A percentile compares a stretch with the other conserved stretches of the same genome.
Conservation (phyloP, 306 rosid species). For the Glycine soja region DNA sequence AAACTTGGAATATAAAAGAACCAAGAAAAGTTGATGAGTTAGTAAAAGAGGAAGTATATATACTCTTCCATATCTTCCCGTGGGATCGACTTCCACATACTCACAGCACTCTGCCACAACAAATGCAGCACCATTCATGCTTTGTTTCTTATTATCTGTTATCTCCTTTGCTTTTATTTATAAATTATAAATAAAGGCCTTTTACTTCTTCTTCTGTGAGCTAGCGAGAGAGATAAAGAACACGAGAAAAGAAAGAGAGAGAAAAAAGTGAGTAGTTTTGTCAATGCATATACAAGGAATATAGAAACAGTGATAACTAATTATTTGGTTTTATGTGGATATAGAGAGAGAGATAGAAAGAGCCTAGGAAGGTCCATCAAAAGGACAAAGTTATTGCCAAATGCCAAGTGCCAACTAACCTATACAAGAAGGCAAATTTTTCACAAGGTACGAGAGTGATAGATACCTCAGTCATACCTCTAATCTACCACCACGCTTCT, state of each 20-base stretch:
- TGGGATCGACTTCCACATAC: constrained; percentile 94
- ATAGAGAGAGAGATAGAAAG: constrained; percentile 14
- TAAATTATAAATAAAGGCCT: constrained; percentile 10
- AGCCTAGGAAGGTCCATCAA: constrained; percentile 57
- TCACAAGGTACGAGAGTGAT: constrained; percentile 54
- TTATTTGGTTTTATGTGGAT: constrained; percentile 49
- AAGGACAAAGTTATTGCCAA: constrained; percentile 55
- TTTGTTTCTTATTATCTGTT: constrained; percentile 42
- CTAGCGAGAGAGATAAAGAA: constrained; percentile 42
- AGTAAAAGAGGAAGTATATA: constrained; percentile 26
- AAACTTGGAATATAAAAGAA: constrained; percentile 27
- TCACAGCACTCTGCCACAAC: constrained; percentile 63
- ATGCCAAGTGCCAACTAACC: constrained; percentile 62
- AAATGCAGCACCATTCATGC: constrained; percentile 68
- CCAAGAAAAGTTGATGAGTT: not conserved
- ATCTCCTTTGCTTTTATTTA: constrained; percentile 34
- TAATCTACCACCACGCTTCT: constrained; percentile 40
- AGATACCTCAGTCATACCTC: constrained; percentile 32
- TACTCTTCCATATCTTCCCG: constrained; percentile 99
- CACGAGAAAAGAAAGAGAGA: constrained; percentile 27
- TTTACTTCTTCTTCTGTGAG: constrained; percentile 22
- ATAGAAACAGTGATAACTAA: constrained; percentile 24
- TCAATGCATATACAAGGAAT: constrained; percentile 41
- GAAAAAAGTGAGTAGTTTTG: constrained; percentile 24
- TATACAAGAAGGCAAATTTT: constrained; percentile 63